phyloP scores from a whole-genome alignment of 495 filamentous ascomycete genomes.

The Tetracladium marchalianum region DNA sequence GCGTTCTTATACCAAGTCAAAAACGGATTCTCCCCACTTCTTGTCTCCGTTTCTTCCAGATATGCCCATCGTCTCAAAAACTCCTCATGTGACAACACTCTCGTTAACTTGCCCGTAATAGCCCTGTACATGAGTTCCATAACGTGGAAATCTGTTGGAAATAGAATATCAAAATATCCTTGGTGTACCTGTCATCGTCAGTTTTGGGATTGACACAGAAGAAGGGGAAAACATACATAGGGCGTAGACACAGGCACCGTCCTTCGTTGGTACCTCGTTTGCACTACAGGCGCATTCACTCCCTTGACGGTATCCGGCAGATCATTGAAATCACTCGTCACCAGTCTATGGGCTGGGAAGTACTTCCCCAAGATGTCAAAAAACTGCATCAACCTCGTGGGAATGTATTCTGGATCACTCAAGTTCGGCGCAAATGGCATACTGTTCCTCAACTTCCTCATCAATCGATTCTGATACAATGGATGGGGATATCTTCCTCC shows the following conservation, averaged over 20 bases:
- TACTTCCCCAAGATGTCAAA: constrained; percentile 78
- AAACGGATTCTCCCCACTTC: constrained; percentile 86
- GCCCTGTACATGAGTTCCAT: constrained; percentile 85
- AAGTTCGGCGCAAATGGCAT: constrained; percentile 66
- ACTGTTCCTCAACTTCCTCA: constrained; percentile 46
- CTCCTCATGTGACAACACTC: constrained; percentile 77
- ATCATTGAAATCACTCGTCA: constrained; percentile 84
- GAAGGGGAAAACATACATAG: constrained; percentile 52
- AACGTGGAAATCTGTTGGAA: constrained; percentile 87
- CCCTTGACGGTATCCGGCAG: constrained; percentile 76
- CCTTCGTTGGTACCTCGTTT: constrained; percentile 77
- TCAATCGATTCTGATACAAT: constrained; percentile 39
- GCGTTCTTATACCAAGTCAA: constrained; percentile 92
- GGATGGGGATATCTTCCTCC: constrained; percentile 35
- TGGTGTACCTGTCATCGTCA: constrained; percentile 64
- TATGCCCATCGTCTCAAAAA: constrained; percentile 85
- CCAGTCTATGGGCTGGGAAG: constrained; percentile 80
- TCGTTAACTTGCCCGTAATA: constrained; percentile 81
- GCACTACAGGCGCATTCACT: constrained; percentile 86
- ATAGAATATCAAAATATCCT: constrained; percentile 98
- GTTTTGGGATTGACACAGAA: neutral
- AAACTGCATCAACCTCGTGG: constrained; percentile 90
- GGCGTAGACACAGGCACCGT: constrained; percentile 87
- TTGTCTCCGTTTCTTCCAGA: constrained; percentile 78
- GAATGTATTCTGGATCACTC: constrained; percentile 80